Base-by-base conservation (phyloP, 129 eudicot species). In the Centella asiatica region DNA sequence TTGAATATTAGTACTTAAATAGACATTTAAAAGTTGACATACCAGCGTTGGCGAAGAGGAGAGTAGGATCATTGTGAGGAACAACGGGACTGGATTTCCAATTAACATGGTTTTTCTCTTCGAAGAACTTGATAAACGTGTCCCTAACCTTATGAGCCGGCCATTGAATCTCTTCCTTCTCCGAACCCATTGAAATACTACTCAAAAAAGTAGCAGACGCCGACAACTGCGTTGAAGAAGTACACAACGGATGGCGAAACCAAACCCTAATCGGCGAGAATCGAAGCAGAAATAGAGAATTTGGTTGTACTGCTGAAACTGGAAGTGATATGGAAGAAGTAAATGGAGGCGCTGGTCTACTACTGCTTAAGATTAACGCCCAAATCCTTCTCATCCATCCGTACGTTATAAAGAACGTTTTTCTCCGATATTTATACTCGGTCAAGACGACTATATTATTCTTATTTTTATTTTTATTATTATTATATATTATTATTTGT, bases 81-180 rank as follows among this genome's bases (percentile, higher is more conserved):
- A 92, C 99, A 65, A 92, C 99, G 2, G 99, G 99, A 25, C 99
- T 92, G 0, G 99, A 92, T 68, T 77, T 84, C 95, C 95, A 87
- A 31, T 71, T 33, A 0, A 72, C 82, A 36, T 92, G 99, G 3
- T 36, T 52, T 66, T 78, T 78, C 2, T 50, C 78, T 72, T 84
- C 75, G 29, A 84, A 92, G 52, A 87, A 92, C 37, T 77, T 52
- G 0, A 87, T n/a, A 47, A 84, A 92, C 2, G 95, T 67, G 0
- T 87, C 88, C 67, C 99, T 76, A 1, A 87, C 96, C 54, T 54
- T 64, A 29, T 39, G 71, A 0, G 99, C 99, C 51, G 99, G 88
- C 99, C 99, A 92, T 56, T 87, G 84, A 44, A 78, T 17, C 34
- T 75, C 81, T 12, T 52, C 76, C 51, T 67, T 6, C 73, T 73